Evolutionary conservation across 257 asterid species (phyloP), one percentile per base, ranked within the genome.

Genomic region (Nicotiana undulata): DNA sequence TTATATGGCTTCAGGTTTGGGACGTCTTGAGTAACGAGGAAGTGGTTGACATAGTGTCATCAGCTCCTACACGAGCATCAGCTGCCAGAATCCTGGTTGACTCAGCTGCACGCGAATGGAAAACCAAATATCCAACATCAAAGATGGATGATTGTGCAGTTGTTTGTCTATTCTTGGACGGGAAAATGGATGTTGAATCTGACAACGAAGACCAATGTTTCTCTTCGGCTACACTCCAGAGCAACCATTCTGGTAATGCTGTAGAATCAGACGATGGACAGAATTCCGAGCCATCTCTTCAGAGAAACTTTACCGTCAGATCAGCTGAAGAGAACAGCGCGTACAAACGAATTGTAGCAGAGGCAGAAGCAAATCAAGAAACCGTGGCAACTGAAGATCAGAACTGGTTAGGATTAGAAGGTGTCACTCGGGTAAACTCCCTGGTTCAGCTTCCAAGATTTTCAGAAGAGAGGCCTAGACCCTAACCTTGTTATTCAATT

Each of bases 61-160:
- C 96, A 3, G 87, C 93, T 80, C 90, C 99, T 66, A 85, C 94
- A 8, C 85, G 99, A 77, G 90, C 98, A 44, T 89, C 94, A 11
- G 96, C 97, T 61, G 94, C 99, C 29, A 89, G 98, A 82, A 81
- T 88, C 22, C 53, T 96, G 46, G 98, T 94, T 2, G 99, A 92
- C 20, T 87, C 90, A 4, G 98, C 99, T 29, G 97, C 99, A 6
- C 95, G 94, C 0, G 97, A 92, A 83, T 96, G 99, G 99, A 91
- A 90, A 83, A 29, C 94, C 64, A 96, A 96, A 86, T 96, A 93
- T 51, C 99, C 99, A 0, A 95, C 98, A 2, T 93, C 99, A 9
- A 95, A 91, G 87, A 95, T 92, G 97, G 99, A 95, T 18, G 98
- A 96, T 76, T 96, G 99, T 81, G 99, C 99, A 0, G 99, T 96